Conservation (phyloP, 768 basidiomycete species). For the Mycena floridula region DNA sequence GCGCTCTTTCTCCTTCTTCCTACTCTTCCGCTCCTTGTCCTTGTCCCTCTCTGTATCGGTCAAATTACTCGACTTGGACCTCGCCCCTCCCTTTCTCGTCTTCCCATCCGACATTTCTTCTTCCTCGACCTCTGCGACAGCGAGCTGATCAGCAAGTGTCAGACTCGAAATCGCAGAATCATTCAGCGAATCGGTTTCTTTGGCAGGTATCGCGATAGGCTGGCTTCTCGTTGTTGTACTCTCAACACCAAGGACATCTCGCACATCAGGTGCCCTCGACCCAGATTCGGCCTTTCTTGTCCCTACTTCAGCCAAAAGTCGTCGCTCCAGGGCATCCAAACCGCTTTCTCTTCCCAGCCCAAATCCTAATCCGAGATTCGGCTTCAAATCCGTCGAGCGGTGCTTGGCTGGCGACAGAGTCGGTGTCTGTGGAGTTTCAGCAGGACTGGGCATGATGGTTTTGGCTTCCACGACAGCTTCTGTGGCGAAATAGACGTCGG, state of each 20-base stretch:
- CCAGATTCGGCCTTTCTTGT: conserved; percentile 23
- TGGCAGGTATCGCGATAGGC: conserved; percentile 3
- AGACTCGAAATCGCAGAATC: conserved; percentile 45
- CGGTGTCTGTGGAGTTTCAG: neutral
- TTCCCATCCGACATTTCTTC: neutral
- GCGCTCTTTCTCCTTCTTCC: too few relatives aligned
- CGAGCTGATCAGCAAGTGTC: conserved; percentile 28
- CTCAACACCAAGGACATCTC: neutral
- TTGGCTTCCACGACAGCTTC: neutral
- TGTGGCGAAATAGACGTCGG: conserved; percentile 6
- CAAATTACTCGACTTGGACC: too few relatives aligned
- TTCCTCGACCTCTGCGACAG: neutral
- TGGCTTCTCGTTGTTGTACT: too few relatives aligned
- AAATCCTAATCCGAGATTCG: too few relatives aligned
- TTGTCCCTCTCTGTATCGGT: too few relatives aligned
- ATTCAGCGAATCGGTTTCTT: conserved; percentile 25
- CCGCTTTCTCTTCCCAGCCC: conserved; percentile 19
- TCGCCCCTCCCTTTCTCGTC: too few relatives aligned
- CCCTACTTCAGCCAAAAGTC: conserved; percentile 41
- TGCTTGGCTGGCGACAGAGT: neutral
- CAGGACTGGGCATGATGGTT: too few relatives aligned
- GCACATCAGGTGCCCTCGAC: neutral
- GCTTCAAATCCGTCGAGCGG: neutral
- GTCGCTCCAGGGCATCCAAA: conserved; percentile 41
- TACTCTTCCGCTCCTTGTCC: conserved; percentile 20